Percentiles rank a stretch among this genome's conserved stretches.
These are phyloP conservation scores for Talaromyces nanjingensis DNA, from an alignment of 495 filamentous ascomycete species.

Conservation along the genomic window DNA sequence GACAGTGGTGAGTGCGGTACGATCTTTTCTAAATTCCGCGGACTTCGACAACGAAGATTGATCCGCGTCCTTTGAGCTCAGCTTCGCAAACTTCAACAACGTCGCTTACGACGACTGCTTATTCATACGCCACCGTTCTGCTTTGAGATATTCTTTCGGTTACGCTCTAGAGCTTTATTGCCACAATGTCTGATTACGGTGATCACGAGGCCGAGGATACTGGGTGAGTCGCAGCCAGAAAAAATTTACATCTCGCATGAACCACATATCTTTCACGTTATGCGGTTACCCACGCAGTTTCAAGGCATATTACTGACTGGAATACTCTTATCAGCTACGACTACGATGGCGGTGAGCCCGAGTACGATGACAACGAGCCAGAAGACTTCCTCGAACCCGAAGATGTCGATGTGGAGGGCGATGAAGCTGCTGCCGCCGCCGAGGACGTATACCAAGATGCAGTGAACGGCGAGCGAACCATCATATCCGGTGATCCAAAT, in stretches of 20 bases:
- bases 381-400: constrained; percentile 46
- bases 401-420: constrained; percentile 30
- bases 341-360: constrained; percentile 52
- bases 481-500: constrained; percentile 69
- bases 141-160: background rate
- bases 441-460: constrained; percentile 44
- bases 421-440: constrained; percentile 39
- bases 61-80: background rate
- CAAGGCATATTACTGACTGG: constrained; percentile 14
- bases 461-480: constrained; percentile 49
- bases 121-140: background rate
- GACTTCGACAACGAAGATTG: background rate
- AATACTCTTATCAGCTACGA: constrained; percentile 32
- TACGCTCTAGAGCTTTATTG: background rate
- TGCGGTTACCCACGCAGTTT: background rate
- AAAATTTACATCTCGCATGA: background rate
- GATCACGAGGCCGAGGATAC: constrained; percentile 59
- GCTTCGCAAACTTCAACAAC: background rate
- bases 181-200: constrained; percentile 81
- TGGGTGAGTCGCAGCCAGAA: constrained; percentile 16
- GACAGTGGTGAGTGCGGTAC: background rate
- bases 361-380: constrained; percentile 60
- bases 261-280: background rate
- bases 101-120: background rate
- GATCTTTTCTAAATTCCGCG: constrained; percentile 7